Evolutionary conservation across 2,329 filamentous ascomycete genomes (phyloP).

Genomic region (Alternaria angustiovoidea): DNA sequence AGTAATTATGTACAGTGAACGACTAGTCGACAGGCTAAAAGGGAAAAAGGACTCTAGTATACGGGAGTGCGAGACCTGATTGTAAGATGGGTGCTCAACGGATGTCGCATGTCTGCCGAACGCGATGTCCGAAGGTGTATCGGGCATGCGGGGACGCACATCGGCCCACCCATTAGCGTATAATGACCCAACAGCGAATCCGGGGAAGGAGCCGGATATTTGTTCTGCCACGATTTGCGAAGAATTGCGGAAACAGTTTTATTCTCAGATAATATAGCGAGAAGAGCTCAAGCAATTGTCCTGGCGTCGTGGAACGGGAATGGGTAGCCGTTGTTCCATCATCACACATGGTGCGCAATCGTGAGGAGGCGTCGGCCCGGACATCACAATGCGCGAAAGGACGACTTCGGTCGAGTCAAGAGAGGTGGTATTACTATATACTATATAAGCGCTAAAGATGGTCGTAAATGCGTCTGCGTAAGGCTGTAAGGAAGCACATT

Average conservation of each 20-base stretch:
- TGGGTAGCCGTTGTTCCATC: background rate
- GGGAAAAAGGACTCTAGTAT: background rate
- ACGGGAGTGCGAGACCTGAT: background rate
- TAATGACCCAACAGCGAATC: background rate
- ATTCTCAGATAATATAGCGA: background rate
- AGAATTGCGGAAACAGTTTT: background rate
- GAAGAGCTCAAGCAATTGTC: background rate
- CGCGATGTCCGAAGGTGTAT: constrained; percentile 17
- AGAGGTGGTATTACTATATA: constrained; percentile 27
- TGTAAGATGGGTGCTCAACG: background rate
- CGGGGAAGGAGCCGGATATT: constrained; percentile 1
- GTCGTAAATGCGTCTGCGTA: constrained; percentile 9
- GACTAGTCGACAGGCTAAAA: background rate
- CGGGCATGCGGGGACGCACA: constrained; percentile 22
- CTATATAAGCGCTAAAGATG: constrained; percentile 21
- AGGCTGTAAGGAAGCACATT: background rate
- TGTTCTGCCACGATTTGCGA: background rate
- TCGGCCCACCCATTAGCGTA: constrained; percentile 7
- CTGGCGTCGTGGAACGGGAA: background rate
- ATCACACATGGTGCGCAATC: background rate
- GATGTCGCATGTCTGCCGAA: constrained; percentile 8
- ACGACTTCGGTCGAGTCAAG: background rate
- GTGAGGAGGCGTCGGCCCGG: background rate
- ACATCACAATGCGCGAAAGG: background rate
- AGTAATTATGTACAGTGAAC: background rate